phyloP scores from a whole-genome alignment of 1,284 basidiomycete species.

The Apiotrichum porosum region DNA sequence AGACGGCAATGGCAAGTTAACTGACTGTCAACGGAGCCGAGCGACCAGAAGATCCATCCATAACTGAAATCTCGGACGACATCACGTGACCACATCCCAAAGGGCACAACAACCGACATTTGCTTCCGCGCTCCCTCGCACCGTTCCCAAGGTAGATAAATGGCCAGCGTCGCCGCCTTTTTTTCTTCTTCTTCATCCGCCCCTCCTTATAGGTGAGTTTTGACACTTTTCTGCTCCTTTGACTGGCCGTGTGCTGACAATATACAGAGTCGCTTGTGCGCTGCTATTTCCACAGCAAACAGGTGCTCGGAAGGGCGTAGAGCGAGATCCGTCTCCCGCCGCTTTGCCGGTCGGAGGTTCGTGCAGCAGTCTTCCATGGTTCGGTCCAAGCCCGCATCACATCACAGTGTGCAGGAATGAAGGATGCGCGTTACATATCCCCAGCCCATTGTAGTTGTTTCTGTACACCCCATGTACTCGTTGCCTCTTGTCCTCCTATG shows the following conservation, averaged over 20 bases:
- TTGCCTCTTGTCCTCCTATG: too few relatives aligned
- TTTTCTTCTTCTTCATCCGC: conserved; percentile 17
- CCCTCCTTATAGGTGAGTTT: conserved; percentile 34
- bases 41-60: too few relatives aligned
- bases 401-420: conserved; percentile 2
- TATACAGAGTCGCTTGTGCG: conserved; percentile 35
- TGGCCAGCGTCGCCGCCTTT: neutral
- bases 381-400: conserved; percentile 12
- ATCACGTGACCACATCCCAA: conserved; percentile 1
- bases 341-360: conserved; percentile 27
- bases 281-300: conserved; percentile 24
- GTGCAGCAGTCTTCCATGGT: conserved; percentile 25
- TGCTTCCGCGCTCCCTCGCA: too few relatives aligned
- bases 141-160: neutral
- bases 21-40: too few relatives aligned
- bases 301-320: conserved; percentile 40
- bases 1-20: too few relatives aligned
- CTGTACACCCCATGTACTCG: neutral
- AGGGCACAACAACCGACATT: neutral
- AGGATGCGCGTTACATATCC: conserved; percentile 18
- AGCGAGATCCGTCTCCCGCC: conserved; percentile 31
- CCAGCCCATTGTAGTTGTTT: neutral
- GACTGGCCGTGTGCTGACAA: conserved; percentile 7
- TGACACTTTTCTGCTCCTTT: neutral
- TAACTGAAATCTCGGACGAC: neutral